Base-by-base conservation (phyloP, 1,139 yeast genomes). In the Nadsonia commutata region DNA sequence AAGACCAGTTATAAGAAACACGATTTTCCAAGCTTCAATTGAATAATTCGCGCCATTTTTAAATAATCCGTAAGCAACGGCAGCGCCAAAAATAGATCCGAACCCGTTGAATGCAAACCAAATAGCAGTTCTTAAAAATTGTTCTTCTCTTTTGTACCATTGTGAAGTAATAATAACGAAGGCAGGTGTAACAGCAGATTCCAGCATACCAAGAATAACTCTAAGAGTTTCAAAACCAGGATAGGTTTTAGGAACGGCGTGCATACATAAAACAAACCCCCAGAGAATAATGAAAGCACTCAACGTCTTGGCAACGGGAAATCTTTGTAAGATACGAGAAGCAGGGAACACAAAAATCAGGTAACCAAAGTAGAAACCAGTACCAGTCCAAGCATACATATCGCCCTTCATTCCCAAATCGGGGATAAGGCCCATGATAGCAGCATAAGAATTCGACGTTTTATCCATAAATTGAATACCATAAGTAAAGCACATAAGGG, bases 401-500 rank as follows among this genome's bases (percentile, higher is more conserved):
- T 60, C 52, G 13, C 64, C 64, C 18, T 53, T 50, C 57, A 55
- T 54, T 27, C 50, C 31, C 40, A 67, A 51, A 45, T 67, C 62
- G 2, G 58, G 49, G 45, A 61, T 62, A 38, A 77, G 65, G 0
- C 82, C 82, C 68, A 78, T 65, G 41, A 79, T 66, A 0, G 81
- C 66, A 3, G 82, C 83, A 46, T 70, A 71, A 17, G 78, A 65
- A 36, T 69, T 74, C 6, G 82, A 63, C 13, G 69, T 60, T 53
- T 79, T 79, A 57, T 78, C 86, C 77, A 78, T 75, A 48, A 72
- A 76, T 56, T 78, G 84, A 38, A 70, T 63, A n/a, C 76, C 69
- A 54, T 76, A 76, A n/a, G 76, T 56, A 11, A 72, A 47, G 52
- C 78, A 69, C 65, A 78, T 64, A 31, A 77, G 47, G 0, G 83